A percentile compares a stretch with the other conserved stretches of the same genome.
Conservation (phyloP, 192 early-diverging fungal genomes). For the Coemansia pectinata region DNA sequence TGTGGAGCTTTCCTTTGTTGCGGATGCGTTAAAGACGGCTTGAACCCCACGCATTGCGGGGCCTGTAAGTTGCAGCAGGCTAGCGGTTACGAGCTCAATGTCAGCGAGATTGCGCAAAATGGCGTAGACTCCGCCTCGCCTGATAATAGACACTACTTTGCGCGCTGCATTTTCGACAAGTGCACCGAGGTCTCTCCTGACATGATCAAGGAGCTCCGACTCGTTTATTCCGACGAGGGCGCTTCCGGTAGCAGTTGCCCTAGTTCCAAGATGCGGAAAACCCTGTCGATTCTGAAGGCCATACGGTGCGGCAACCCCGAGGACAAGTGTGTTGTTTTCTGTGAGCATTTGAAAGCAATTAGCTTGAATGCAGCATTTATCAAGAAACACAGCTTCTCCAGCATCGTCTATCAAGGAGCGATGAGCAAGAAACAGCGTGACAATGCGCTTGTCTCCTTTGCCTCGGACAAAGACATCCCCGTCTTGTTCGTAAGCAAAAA, state of each 20-base stretch:
- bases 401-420: constrained; percentile 44
- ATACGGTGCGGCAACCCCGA: not conserved
- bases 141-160: not conserved
- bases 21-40: not conserved
- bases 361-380: not conserved
- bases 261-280: constrained; percentile 19
- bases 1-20: not conserved
- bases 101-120: not conserved
- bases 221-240: not conserved
- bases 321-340: constrained; percentile 30
- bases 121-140: not conserved
- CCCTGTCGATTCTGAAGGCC: constrained; percentile 15
- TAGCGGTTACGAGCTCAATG: not conserved
- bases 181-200: not conserved
- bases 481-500: constrained; percentile 69
- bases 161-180: not conserved
- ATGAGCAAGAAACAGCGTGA: constrained; percentile 47
- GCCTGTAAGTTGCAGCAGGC: not conserved
- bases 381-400: not conserved
- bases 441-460: constrained; percentile 44
- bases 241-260: not conserved
- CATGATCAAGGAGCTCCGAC: not conserved
- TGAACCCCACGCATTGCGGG: not conserved
- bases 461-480: constrained; percentile 15
- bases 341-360: constrained; percentile 12